A percentile compares a stretch with the other conserved stretches of the same genome.
phyloP scores from a whole-genome alignment of 306 rosid genomes.

The Lathyrus tuberosus region DNA sequence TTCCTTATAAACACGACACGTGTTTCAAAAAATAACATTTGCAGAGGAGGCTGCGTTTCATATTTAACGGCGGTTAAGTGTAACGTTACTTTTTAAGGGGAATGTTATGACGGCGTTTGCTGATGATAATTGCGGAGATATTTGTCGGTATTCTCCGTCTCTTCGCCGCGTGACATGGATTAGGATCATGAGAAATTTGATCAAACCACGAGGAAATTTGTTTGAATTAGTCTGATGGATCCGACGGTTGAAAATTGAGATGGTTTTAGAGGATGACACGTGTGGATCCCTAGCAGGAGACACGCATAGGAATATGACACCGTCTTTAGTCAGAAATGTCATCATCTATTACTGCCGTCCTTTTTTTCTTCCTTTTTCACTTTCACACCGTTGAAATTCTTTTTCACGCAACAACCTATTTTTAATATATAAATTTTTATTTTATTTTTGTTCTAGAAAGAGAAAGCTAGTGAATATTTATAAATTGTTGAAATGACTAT shows the following conservation, averaged over 20 bases:
- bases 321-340: slow-evolving; percentile 2
- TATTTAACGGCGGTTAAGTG: slow-evolving; percentile 36
- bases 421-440: background rate
- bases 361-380: background rate
- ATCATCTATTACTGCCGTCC: slow-evolving; percentile 16
- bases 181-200: background rate
- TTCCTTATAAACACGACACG: background rate
- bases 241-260: slow-evolving; percentile 7
- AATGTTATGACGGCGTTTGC: background rate
- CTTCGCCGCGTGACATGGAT: slow-evolving; percentile 55
- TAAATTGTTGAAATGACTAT: too few species aligned
- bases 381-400: slow-evolving; percentile 16
- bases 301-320: slow-evolving; percentile 34
- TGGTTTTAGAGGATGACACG: slow-evolving; percentile 25
- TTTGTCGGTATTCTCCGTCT: slow-evolving; percentile 54
- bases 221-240: slow-evolving; percentile 34
- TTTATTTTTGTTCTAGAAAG: background rate
- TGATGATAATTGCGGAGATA: slow-evolving; percentile 10
- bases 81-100: background rate
- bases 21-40: background rate
- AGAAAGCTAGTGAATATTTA: too few species aligned
- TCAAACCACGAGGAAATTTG: background rate
- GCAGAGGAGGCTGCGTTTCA: slow-evolving; percentile 36
- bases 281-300: slow-evolving; percentile 50
- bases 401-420: background rate